Percentiles rank a stretch among this genome's conserved stretches.
Conservation (phyloP, 768 basidiomycete genomes). For the Mycena filopes region DNA sequence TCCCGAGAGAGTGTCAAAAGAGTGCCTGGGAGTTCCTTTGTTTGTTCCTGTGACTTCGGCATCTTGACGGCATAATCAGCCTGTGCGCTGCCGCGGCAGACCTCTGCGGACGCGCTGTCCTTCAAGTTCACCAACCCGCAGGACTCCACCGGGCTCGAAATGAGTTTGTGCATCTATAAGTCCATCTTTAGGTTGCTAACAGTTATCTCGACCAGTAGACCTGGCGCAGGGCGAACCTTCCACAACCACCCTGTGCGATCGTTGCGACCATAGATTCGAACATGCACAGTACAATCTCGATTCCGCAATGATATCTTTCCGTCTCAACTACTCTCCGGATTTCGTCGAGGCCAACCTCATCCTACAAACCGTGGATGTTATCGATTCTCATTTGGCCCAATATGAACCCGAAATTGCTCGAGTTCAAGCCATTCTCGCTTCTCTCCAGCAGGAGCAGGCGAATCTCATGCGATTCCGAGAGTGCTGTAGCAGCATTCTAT, state of each 20-base stretch:
- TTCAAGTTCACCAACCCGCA: no score
- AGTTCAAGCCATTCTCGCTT: constrained; percentile 13
- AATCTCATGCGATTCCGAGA: constrained; percentile 13
- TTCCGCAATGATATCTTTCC: constrained; percentile 4
- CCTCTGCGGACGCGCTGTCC: no score
- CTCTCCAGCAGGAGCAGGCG: not conserved
- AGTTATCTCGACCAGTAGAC: not conserved
- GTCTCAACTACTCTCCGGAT: constrained; percentile 23
- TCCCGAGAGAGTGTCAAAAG: no score
- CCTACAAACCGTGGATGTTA: not conserved
- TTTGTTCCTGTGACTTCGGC: no score
- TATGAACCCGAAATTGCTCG: constrained; percentile 27
- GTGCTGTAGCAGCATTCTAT: constrained; percentile 16
- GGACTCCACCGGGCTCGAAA: no score
- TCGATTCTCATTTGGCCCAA: constrained; percentile 16
- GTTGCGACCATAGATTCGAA: constrained; percentile 21
- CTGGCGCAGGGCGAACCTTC: not conserved
- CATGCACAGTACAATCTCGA: constrained; percentile 7
- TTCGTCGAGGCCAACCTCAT: not conserved
- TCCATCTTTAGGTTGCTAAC: not conserved
- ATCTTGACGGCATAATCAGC: no score
- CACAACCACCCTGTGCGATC: constrained; percentile 5
- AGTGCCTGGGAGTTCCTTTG: no score
- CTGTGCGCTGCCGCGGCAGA: no score
- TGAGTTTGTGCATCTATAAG: no score